These are phyloP conservation scores for Yamadazyma tumulicola DNA, from an alignment of 805 yeast genomes.

Conservation along the genomic window DNA sequence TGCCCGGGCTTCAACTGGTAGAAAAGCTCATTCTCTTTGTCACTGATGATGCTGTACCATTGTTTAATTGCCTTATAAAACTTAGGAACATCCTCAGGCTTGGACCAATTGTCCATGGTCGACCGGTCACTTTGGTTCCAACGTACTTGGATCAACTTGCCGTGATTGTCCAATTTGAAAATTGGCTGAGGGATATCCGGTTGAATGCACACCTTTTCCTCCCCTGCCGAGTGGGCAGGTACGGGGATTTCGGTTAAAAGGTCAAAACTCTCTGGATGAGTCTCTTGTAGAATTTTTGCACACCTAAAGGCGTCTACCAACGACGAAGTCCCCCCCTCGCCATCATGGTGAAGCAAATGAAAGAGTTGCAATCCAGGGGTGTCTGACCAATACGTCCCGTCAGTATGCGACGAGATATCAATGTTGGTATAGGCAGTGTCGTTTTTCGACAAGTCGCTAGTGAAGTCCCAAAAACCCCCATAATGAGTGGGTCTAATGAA, in stretches of 20 bases:
- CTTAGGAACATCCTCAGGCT: constrained; percentile 47
- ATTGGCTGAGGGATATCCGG: constrained; percentile 56
- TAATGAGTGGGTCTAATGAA: constrained; percentile 68
- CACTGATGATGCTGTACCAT: constrained; percentile 53
- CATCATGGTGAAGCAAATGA: constrained; percentile 62
- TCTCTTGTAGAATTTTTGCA: constrained; percentile 45
- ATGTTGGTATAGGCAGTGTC: constrained; percentile 73
- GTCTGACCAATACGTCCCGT: constrained; percentile 72
- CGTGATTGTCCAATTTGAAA: constrained; percentile 49
- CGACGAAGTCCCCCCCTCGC: constrained; percentile 65
- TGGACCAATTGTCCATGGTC: constrained; percentile 47
- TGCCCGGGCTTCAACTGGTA: constrained; percentile 62
- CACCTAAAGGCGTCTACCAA: constrained; percentile 64
- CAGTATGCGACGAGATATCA: constrained; percentile 63
- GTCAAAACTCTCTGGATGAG: constrained; percentile 50
- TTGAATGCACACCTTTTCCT: constrained; percentile 56
- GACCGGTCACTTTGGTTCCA: constrained; percentile 75
- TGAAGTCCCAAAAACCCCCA: constrained; percentile 81
- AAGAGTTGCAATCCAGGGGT: constrained; percentile 70
- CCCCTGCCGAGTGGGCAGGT: constrained; percentile 78
- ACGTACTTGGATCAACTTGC: constrained; percentile 56
- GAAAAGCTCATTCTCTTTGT: constrained; percentile 48
- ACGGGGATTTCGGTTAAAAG: constrained; percentile 47
- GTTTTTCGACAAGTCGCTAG: constrained; percentile 61
- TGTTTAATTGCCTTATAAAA: constrained; percentile 56